These are phyloP conservation scores for Diaporthe sp. DNA, from an alignment of 2,329 filamentous ascomycete genomes.

Conservation along the genomic window DNA sequence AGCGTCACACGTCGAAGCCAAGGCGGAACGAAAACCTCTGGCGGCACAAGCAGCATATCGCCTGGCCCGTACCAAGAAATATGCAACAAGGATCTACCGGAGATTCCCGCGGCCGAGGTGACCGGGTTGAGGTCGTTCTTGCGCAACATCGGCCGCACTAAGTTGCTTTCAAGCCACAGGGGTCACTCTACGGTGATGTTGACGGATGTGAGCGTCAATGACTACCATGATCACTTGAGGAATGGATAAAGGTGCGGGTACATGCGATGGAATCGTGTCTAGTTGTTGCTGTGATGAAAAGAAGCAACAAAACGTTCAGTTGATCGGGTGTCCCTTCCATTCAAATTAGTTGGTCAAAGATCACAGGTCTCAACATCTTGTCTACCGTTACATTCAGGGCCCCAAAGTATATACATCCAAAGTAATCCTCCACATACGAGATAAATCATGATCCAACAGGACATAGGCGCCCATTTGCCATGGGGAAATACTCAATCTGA, in stretches of 20 bases:
- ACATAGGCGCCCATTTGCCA: slow-evolving; percentile 35
- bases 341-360: neutral
- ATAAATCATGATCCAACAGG: neutral
- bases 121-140: neutral
- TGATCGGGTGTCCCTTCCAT: neutral
- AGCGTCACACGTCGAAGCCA: neutral
- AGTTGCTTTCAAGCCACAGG: too few species aligned
- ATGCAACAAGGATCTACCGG: neutral
- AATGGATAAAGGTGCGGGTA: neutral
- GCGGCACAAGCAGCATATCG: neutral
- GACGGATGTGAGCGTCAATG: neutral
- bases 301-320: neutral
- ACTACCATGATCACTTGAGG: neutral
- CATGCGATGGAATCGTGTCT: too few species aligned
- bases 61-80: neutral
- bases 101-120: neutral
- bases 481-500: slow-evolving; percentile 37
- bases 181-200: neutral
- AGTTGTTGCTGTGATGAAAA: too few species aligned
- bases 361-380: neutral
- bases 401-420: neutral
- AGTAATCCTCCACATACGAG: neutral
- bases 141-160: neutral
- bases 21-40: neutral
- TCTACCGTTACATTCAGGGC: neutral